phyloP scores from a whole-genome alignment of 805 yeast genomes.

The Ogataea paradorogensis region DNA sequence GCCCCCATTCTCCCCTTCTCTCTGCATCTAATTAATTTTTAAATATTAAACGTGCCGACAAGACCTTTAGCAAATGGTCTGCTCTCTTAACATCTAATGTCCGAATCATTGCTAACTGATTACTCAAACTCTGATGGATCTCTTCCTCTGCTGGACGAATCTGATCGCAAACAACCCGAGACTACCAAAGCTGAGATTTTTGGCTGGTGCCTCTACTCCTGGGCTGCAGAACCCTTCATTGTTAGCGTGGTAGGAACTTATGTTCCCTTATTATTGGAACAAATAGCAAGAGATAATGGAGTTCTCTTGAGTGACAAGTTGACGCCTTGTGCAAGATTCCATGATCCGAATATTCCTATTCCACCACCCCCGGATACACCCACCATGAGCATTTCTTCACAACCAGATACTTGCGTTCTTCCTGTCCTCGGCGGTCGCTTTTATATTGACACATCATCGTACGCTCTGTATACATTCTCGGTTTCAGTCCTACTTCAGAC shows the following conservation, averaged over 20 bases:
- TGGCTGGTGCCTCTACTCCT: slow-evolving; percentile 70
- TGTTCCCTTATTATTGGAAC: slow-evolving; percentile 68
- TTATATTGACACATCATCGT: slow-evolving; percentile 69
- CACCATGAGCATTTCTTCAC: not conserved
- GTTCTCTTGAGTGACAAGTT: slow-evolving; percentile 58
- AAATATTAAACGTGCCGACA: not conserved
- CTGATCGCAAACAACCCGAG: slow-evolving; percentile 10
- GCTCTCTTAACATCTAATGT: not conserved
- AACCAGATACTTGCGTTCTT: slow-evolving; percentile 31
- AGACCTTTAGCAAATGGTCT: not conserved
- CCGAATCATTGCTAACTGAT: slow-evolving; percentile 1
- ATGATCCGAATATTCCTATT: slow-evolving; percentile 31
- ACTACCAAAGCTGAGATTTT: slow-evolving; percentile 44
- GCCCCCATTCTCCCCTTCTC: not conserved
- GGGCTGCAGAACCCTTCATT: slow-evolving; percentile 79
- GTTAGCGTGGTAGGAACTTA: slow-evolving; percentile 79
- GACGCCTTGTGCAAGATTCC: slow-evolving; percentile 45
- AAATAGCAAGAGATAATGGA: slow-evolving; percentile 70
- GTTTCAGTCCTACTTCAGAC: slow-evolving; percentile 72
- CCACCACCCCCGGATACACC: slow-evolving; percentile 30
- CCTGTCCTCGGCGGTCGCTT: slow-evolving; percentile 30
- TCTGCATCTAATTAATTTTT: not conserved
- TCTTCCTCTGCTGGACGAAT: not conserved
- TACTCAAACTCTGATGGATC: not conserved
- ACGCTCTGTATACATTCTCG: slow-evolving; percentile 72